These are phyloP conservation scores for Microsporum audouinii DNA, from an alignment of 2,329 filamentous ascomycete genomes.

Conservation along the genomic window DNA sequence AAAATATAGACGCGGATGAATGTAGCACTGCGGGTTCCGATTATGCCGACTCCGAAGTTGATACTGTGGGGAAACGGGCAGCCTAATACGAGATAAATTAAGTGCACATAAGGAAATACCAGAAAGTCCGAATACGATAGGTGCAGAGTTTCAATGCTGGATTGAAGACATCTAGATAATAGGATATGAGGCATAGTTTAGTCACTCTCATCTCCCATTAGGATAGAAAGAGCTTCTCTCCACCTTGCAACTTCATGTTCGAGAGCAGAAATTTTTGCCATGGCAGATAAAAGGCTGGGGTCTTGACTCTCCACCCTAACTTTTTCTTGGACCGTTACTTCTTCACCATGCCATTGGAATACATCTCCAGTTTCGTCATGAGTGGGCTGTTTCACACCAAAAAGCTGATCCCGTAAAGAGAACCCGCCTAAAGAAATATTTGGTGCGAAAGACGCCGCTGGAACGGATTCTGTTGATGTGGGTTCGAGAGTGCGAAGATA, in stretches of 20 bases:
- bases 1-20: background rate
- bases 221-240: conserved; percentile 59
- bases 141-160: background rate
- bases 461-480: conserved; percentile 46
- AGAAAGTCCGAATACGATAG: background rate
- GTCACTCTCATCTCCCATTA: conserved; percentile 52
- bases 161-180: background rate
- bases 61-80: background rate
- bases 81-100: background rate
- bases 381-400: conserved; percentile 44
- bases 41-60: background rate
- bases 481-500: conserved; percentile 60
- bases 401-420: conserved; percentile 46
- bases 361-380: conserved; percentile 71
- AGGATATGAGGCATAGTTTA: background rate
- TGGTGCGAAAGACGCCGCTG: conserved; percentile 53
- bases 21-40: background rate
- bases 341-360: conserved; percentile 57
- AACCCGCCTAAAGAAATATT: conserved; percentile 52
- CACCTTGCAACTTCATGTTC: conserved; percentile 60
- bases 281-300: conserved; percentile 69
- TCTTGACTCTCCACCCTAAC: conserved; percentile 80
- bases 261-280: conserved; percentile 70
- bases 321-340: conserved; percentile 83
- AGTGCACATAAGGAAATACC: background rate